Base-by-base conservation (phyloP, 352 stramenopile species). In the Phytophthora kernoviae region DNA sequence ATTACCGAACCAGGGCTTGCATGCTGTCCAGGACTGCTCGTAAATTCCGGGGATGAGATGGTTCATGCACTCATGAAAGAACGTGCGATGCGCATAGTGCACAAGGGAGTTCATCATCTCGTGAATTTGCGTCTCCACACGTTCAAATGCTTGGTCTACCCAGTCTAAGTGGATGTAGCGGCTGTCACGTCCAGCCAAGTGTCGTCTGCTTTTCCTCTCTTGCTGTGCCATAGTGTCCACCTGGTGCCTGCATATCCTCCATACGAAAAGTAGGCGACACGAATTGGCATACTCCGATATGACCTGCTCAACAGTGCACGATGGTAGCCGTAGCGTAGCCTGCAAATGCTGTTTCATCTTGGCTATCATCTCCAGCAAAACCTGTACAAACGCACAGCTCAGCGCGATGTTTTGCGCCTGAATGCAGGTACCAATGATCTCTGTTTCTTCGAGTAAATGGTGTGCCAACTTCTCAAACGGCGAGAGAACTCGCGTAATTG, bases 361-460 rank as follows among this genome's bases (percentile, higher is more conserved):
- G n/a, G 46, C 54, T 0, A 90, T 58, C 34, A 86, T 87, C 39
- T 91, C 83, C 2, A 78, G 59, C 4, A 92, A 46, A 11, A 91
- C 75, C 42, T 92, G 81, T 0, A 86, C 81, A 48, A 92, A 85
- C 4, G 78, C 79, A 14, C 81, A 73, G 15, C 70, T 77, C 11
- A 91, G 36, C 1, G 83, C 70, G 7, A 79, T 62, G 24, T 85
- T 91, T 44, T 84, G 83, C 14, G 83, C 76, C 51, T 92, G 76
- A 14, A 92, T 70, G 44, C 72, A 88, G 8, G 71, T 71, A 8
- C 79, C 73, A n/a, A 91, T 60, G 15, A 88, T 67, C 39, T 92
- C 82, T 2, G 70, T 88, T 36, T 92, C 82, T 71, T 92, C 82
- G 0, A 92, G 70, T 44, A 92, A 70, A 54, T 90, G 78, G 33